Evolutionary conservation across 139 green algal genomes (phyloP).

Genomic region (Auxenochlorella pyrenoidosa): DNA sequence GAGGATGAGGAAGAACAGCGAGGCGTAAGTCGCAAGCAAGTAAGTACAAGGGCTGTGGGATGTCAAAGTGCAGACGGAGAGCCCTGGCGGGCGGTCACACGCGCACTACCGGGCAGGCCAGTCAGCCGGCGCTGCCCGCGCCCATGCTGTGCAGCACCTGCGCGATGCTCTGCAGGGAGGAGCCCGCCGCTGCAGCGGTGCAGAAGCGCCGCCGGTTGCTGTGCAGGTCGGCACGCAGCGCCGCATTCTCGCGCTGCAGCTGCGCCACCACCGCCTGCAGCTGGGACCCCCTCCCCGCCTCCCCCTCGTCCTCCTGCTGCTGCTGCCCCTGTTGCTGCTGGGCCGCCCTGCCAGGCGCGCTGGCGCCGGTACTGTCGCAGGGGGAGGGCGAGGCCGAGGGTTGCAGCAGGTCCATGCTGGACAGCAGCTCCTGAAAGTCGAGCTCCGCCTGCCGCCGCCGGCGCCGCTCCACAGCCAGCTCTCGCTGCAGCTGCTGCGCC

Average conservation of each 20-base stretch:
- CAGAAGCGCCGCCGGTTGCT: background rate
- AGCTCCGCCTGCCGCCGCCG: conserved; percentile 17
- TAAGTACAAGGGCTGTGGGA: too few species aligned
- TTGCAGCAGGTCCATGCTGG: conserved; percentile 17
- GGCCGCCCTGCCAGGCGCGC: background rate
- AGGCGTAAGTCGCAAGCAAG: too few species aligned
- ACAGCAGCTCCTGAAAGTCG: conserved; percentile 31
- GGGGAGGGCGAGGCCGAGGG: background rate
- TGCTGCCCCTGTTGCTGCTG: background rate
- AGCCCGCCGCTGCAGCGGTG: background rate
- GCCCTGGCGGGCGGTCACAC: too few species aligned
- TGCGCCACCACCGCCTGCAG: conserved; percentile 12
- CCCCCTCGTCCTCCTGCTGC: background rate
- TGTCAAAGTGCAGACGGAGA: too few species aligned
- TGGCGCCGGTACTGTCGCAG: background rate
- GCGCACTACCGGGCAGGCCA: too few species aligned
- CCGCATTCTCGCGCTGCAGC: conserved; percentile 2
- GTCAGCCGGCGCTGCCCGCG: background rate
- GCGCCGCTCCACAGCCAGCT: too few species aligned
- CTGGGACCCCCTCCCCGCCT: background rate
- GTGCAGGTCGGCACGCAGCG: background rate
- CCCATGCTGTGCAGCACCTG: conserved; percentile 22
- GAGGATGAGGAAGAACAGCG: too few species aligned
- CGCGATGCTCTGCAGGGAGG: conserved; percentile 7
- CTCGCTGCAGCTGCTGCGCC: too few species aligned